Evolutionary conservation across 768 basidiomycete genomes (phyloP).

Genomic region (Collybia sp.): DNA sequence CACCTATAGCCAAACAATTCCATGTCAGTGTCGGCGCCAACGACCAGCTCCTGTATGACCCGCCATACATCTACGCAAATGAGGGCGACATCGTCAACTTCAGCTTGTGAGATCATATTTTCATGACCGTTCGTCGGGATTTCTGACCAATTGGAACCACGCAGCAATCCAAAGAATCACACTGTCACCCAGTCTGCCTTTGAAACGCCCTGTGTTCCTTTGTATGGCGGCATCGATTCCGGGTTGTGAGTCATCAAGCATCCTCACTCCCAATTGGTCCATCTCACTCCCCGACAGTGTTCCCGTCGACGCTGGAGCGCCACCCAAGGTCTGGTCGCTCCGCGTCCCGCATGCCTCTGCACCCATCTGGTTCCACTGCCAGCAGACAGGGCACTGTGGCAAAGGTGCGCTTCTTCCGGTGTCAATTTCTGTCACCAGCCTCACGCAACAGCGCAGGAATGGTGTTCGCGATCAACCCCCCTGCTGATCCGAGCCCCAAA

Average conservation of each 20-base stretch:
- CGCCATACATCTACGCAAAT: slow-evolving; percentile 32
- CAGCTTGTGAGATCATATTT: slow-evolving; percentile 41
- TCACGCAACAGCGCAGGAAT: slow-evolving; percentile 33
- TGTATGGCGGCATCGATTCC: slow-evolving; percentile 21
- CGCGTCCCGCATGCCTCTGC: slow-evolving; percentile 20
- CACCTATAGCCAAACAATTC: slow-evolving; percentile 10
- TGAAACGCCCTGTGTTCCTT: slow-evolving; percentile 26
- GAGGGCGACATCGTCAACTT: slow-evolving; percentile 44
- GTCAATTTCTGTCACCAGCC: not conserved
- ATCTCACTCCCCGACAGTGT: slow-evolving; percentile 19
- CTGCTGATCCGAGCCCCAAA: slow-evolving; percentile 22
- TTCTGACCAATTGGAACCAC: not conserved
- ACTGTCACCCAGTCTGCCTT: slow-evolving; percentile 42
- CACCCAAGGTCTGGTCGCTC: slow-evolving; percentile 33
- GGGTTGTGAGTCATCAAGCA: slow-evolving; percentile 25
- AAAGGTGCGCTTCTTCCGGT: slow-evolving; percentile 13
- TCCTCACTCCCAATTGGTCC: not conserved
- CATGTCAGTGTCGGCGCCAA: slow-evolving; percentile 31
- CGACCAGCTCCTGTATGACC: slow-evolving; percentile 25
- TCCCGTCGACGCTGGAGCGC: slow-evolving; percentile 26
- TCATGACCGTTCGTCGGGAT: slow-evolving; percentile 10
- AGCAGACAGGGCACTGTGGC: slow-evolving; percentile 47
- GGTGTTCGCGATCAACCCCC: slow-evolving; percentile 64
- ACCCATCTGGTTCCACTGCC: slow-evolving; percentile 55
- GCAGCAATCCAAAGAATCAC: slow-evolving; percentile 43